Percentiles rank a stretch among this genome's conserved stretches.
phyloP scores from a whole-genome alignment of 306 rosid genomes.

The Echinosophora koreensis region DNA sequence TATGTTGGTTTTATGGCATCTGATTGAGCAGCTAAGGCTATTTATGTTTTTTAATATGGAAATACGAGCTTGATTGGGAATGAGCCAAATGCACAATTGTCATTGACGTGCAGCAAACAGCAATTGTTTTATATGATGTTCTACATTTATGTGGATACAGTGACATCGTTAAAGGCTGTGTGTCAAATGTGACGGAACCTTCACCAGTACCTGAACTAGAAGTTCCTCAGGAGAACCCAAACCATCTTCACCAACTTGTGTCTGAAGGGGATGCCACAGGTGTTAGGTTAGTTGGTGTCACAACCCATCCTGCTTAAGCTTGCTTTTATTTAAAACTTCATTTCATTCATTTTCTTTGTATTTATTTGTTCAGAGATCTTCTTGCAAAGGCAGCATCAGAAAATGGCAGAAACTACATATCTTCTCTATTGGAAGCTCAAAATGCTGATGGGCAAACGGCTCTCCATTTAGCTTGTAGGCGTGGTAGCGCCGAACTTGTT shows the following conservation, averaged over 20 bases:
- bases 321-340: slow-evolving; percentile 21
- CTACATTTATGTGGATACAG: slow-evolving; percentile 63
- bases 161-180: slow-evolving; percentile 66
- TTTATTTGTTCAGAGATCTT: slow-evolving; percentile 72
- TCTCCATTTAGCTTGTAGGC: slow-evolving; percentile 96
- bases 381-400: slow-evolving; percentile 75
- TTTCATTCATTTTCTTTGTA: slow-evolving; percentile 39
- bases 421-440: slow-evolving; percentile 83
- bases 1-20: slow-evolving; percentile 40
- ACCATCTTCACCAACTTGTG: slow-evolving; percentile 82
- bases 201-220: slow-evolving; percentile 66
- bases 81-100: slow-evolving; percentile 33
- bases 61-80: slow-evolving; percentile 42
- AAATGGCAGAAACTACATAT: slow-evolving; percentile 63
- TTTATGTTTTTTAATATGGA: slow-evolving; percentile 30
- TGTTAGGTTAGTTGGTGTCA: slow-evolving; percentile 75
- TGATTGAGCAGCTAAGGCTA: no score
- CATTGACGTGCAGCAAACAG: slow-evolving; percentile 27
- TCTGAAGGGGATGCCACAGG: slow-evolving; percentile 83
- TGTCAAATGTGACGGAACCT: slow-evolving; percentile 68
- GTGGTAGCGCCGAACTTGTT: slow-evolving; percentile 90
- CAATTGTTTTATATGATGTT: slow-evolving; percentile 30
- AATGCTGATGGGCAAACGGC: slow-evolving; percentile 97
- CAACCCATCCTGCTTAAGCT: slow-evolving; percentile 39
- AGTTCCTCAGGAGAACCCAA: slow-evolving; percentile 65